phyloP scores from a whole-genome alignment of 768 basidiomycete genomes.

The Leucocoprinus leucothites region DNA sequence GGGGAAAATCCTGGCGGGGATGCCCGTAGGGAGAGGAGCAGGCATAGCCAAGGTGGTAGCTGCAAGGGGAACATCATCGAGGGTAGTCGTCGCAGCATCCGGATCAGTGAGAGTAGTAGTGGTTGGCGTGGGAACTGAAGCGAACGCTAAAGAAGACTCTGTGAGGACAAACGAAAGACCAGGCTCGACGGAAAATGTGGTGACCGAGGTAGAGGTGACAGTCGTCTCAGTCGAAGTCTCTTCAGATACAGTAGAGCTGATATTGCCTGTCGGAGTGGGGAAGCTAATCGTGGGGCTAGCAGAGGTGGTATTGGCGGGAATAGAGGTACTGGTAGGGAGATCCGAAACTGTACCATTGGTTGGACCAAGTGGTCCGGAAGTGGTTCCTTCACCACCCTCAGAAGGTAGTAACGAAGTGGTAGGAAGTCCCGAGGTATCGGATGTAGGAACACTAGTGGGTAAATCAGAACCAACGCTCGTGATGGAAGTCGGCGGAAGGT shows the following conservation, averaged over 20 bases:
- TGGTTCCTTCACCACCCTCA: too few relatives aligned
- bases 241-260: neutral
- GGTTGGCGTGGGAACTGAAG: conserved; percentile 28
- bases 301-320: neutral
- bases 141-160: conserved; percentile 37
- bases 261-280: conserved; percentile 15
- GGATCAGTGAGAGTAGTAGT: conserved; percentile 36
- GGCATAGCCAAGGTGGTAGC: conserved; percentile 23
- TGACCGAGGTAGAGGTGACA: conserved; percentile 14
- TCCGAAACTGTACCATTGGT: neutral
- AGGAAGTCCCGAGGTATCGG: too few relatives aligned
- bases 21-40: conserved; percentile 49
- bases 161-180: conserved; percentile 43
- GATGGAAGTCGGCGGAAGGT: too few relatives aligned
- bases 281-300: conserved; percentile 13
- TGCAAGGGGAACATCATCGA: conserved; percentile 14
- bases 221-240: conserved; percentile 2
- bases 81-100: conserved; percentile 37
- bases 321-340: neutral
- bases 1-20: conserved; percentile 64
- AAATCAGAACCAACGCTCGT: too few relatives aligned
- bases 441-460: too few relatives aligned
- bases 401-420: too few relatives aligned
- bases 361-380: neutral
- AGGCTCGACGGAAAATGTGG: conserved; percentile 33